A percentile compares a stretch with the other conserved stretches of the same genome.
These are phyloP conservation scores for Lenwebbia sp. DNA, from an alignment of 345 rosid species.

Conservation along the genomic window DNA sequence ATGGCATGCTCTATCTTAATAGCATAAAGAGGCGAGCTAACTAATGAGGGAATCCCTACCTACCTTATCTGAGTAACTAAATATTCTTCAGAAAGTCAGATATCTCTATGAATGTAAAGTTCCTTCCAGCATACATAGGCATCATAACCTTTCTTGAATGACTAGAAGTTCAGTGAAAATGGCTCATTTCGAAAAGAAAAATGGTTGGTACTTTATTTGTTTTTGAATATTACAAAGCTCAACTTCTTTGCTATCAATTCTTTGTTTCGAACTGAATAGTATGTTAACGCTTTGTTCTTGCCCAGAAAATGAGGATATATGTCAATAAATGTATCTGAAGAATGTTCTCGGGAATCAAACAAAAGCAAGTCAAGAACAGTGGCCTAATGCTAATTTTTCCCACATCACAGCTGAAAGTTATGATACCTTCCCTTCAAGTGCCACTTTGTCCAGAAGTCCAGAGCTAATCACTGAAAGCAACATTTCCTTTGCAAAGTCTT, in stretches of 20 bases:
- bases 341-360: neutral
- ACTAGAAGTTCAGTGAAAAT: neutral
- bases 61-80: neutral
- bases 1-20: neutral
- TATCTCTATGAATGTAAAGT: neutral
- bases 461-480: conserved; percentile 41
- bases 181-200: neutral
- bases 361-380: neutral
- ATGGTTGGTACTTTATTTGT: neutral
- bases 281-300: neutral
- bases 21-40: neutral
- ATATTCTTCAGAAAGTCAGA: neutral
- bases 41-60: neutral
- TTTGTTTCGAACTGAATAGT: neutral
- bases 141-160: neutral
- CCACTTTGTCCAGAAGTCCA: conserved; percentile 25
- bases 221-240: neutral
- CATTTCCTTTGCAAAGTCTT: conserved; percentile 68
- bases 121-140: neutral
- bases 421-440: conserved; percentile 58
- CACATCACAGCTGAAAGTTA: neutral
- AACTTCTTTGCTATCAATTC: neutral
- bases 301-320: neutral
- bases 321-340: neutral
- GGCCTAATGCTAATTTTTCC: neutral